Evolutionary conservation across 192 early-diverging fungal genomes (phyloP).

Genomic region (Linnemannia exigua): DNA sequence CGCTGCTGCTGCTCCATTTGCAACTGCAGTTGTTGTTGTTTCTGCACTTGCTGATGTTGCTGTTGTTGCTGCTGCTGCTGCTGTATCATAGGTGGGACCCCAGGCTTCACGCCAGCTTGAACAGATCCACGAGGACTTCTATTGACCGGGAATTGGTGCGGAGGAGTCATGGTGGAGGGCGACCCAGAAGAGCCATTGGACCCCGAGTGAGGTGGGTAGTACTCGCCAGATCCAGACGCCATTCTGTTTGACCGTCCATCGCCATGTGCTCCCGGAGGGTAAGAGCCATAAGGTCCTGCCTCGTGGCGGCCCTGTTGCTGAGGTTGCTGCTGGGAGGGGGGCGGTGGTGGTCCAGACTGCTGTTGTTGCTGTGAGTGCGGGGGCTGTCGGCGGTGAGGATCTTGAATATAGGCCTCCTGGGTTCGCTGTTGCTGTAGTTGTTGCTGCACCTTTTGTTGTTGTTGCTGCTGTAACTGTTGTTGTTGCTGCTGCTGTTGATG

Average conservation of each 20-base stretch:
- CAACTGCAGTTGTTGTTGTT: background rate
- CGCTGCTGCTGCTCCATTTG: conserved; percentile 1
- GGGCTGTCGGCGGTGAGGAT: background rate
- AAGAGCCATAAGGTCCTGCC: background rate
- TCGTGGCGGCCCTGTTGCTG: background rate
- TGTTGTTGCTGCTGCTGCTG: conserved; percentile 1
- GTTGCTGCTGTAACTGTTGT: background rate
- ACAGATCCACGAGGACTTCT: conserved; percentile 13
- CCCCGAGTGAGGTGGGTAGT: conserved; percentile 15
- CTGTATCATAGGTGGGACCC: background rate
- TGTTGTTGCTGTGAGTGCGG: background rate
- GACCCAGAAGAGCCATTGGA: conserved; percentile 9
- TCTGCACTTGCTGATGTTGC: background rate
- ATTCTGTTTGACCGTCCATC: background rate
- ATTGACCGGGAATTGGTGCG: conserved; percentile 4
- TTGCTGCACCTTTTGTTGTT: background rate
- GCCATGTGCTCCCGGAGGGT: background rate
- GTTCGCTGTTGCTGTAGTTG: background rate
- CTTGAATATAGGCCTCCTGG: background rate
- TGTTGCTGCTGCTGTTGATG: background rate
- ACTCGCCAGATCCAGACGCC: conserved; percentile 4
- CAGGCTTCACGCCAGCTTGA: background rate
- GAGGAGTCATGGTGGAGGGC: conserved; percentile 21
- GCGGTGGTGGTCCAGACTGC: background rate
- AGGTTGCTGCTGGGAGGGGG: background rate